A percentile compares a stretch with the other conserved stretches of the same genome.
Evolutionary conservation across 1,284 basidiomycete species (phyloP).

Genomic region (Ustilago curta): DNA sequence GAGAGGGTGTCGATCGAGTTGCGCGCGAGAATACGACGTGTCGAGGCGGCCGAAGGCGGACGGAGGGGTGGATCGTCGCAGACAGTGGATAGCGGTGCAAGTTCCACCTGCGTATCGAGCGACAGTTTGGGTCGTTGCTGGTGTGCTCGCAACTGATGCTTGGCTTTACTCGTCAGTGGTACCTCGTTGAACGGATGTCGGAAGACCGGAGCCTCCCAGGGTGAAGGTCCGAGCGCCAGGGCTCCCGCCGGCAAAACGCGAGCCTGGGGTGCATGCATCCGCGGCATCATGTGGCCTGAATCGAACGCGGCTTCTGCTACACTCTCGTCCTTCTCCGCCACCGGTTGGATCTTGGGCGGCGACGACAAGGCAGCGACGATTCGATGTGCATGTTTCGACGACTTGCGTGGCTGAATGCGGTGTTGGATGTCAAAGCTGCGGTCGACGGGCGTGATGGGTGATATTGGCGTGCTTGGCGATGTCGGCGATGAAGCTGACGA

Average conservation of each 20-base stretch:
- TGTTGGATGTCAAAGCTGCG: background rate
- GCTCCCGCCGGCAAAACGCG: conserved; percentile 23
- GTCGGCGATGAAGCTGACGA: background rate
- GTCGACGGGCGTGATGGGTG: too few species aligned
- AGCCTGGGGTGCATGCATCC: background rate
- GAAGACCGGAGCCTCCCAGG: conserved; percentile 21
- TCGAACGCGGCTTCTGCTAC: background rate
- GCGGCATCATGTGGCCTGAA: background rate
- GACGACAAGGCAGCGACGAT: background rate
- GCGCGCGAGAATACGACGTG: conserved; percentile 6
- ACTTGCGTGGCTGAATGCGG: conserved; percentile 22
- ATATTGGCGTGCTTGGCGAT: background rate
- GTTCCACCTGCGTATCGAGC: conserved; percentile 21
- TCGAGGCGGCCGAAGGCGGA: conserved; percentile 14
- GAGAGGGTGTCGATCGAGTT: conserved; percentile 38
- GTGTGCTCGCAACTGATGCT: conserved; percentile 11
- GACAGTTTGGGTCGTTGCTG: conserved; percentile 15
- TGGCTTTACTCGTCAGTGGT: conserved; percentile 15
- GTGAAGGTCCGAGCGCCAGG: conserved; percentile 22
- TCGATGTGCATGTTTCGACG: conserved; percentile 8
- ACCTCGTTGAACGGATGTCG: conserved; percentile 26
- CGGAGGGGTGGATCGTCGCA: background rate
- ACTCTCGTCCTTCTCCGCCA: conserved; percentile 18
- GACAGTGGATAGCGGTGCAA: background rate
- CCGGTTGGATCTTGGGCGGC: background rate